Evolutionary conservation across 108 stramenopile genomes (phyloP).

Genomic region (Pelagomonas calceolata): DNA sequence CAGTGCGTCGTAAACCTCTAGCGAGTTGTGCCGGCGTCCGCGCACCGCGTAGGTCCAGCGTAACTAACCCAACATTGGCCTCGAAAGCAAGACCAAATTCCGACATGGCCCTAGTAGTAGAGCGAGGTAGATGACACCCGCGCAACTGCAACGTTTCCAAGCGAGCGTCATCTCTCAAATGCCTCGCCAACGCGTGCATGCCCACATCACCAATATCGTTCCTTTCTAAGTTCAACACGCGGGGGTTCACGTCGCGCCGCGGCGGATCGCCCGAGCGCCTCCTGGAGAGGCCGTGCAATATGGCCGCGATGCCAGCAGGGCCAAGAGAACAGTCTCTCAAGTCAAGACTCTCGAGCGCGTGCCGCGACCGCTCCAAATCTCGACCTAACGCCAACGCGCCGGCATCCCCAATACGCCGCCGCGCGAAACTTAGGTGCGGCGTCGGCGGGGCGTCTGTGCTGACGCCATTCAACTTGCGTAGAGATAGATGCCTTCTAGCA

Average conservation of each 20-base stretch:
- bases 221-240: not conserved
- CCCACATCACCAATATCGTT: not conserved
- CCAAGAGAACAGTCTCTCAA: not conserved
- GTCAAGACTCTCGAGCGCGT: not conserved
- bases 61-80: not conserved
- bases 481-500: not conserved
- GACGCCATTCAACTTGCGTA: not conserved
- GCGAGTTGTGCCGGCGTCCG: not conserved
- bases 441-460: not conserved
- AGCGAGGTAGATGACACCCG: not conserved
- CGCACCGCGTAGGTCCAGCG: not conserved
- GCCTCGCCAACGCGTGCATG: not conserved
- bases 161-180: not conserved
- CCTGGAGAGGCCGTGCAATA: not conserved
- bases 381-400: no score
- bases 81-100: not conserved
- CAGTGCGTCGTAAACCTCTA: not conserved
- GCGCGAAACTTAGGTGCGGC: no score
- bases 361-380: not conserved
- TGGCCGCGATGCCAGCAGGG: not conserved
- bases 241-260: not conserved
- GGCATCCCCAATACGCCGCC: no score
- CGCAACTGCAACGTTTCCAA: not conserved
- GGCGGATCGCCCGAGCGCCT: no score
- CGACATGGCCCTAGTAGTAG: not conserved